Evolutionary conservation across 306 rosid genomes (phyloP).

Genomic region (Medicago arabica): DNA sequence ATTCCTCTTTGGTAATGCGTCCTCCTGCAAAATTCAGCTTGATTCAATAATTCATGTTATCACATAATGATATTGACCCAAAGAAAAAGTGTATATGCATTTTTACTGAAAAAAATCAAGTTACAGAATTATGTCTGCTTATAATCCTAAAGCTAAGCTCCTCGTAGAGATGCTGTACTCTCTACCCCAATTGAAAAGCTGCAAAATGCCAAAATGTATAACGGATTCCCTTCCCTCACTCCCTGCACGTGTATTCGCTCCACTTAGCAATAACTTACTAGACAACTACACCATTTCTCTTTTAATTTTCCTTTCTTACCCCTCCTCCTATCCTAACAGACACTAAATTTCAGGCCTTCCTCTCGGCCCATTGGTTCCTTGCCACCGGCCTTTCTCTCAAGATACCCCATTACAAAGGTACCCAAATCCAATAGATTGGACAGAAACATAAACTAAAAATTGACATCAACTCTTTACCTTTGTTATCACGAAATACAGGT

Average conservation of each 20-base stretch:
- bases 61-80: background rate
- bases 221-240: background rate
- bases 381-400: background rate
- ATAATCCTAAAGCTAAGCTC: background rate
- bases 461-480: conserved; percentile 57
- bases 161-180: background rate
- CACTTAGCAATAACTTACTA: background rate
- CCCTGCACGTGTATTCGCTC: conserved; percentile 5
- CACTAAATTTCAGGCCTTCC: background rate
- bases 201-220: no score
- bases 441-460: conserved; percentile 26
- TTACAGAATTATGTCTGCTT: background rate
- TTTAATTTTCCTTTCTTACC: background rate
- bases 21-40: conserved; percentile 49
- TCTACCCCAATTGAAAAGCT: no score
- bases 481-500: conserved; percentile 81
- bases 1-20: conserved; percentile 63
- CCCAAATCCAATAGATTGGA: conserved; percentile 36
- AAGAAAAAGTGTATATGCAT: background rate
- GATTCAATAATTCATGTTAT: conserved; percentile 24
- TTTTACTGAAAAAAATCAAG: background rate
- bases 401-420: conserved; percentile 9
- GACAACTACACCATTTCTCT: background rate
- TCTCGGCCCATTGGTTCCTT: background rate
- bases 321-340: background rate